Percentiles rank a stretch among this genome's conserved stretches.
phyloP scores from a whole-genome alignment of 2,329 filamentous ascomycete genomes.

The Dothideomycetes sp. region DNA sequence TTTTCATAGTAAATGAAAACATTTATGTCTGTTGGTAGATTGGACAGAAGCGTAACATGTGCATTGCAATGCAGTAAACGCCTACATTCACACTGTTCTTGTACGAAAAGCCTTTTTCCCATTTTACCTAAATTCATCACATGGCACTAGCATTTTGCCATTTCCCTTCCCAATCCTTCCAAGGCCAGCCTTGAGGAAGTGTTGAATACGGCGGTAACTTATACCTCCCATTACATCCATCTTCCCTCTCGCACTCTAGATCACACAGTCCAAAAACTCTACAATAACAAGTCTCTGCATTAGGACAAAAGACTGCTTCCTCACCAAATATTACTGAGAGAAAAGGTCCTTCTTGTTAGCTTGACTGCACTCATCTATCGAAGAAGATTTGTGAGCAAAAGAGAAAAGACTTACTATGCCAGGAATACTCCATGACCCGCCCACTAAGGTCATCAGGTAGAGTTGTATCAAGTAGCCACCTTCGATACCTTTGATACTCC shows the following conservation, averaged over 20 bases:
- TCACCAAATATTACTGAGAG: slow-evolving; percentile 12
- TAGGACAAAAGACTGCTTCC: slow-evolving; percentile 47
- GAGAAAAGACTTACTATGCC: slow-evolving; percentile 36
- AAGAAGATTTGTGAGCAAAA: neutral
- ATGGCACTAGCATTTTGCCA: slow-evolving; percentile 2
- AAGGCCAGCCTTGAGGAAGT: slow-evolving; percentile 55
- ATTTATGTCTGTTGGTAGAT: too few species aligned
- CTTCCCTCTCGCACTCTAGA: slow-evolving; percentile 31
- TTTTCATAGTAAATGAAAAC: too few species aligned
- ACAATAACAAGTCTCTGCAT: slow-evolving; percentile 55
- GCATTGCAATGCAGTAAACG: too few species aligned
- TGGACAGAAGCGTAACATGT: too few species aligned
- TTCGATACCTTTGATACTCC: slow-evolving; percentile 41
- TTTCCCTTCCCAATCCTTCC: slow-evolving; percentile 43
- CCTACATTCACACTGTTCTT: too few species aligned
- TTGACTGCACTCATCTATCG: neutral
- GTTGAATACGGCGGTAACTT: slow-evolving; percentile 48
- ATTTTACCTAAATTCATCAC: too few species aligned
- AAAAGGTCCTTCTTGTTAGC: neutral
- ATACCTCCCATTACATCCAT: slow-evolving; percentile 50
- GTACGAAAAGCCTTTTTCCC: too few species aligned
- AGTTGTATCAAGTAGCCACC: slow-evolving; percentile 41
- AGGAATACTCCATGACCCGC: slow-evolving; percentile 49
- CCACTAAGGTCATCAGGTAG: slow-evolving; percentile 43
- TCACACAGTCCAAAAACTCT: slow-evolving; percentile 56